Evolutionary conservation across 2,329 filamentous ascomycete genomes (phyloP), one percentile per base, ranked within the genome.

Genomic region (Coniella vitis): DNA sequence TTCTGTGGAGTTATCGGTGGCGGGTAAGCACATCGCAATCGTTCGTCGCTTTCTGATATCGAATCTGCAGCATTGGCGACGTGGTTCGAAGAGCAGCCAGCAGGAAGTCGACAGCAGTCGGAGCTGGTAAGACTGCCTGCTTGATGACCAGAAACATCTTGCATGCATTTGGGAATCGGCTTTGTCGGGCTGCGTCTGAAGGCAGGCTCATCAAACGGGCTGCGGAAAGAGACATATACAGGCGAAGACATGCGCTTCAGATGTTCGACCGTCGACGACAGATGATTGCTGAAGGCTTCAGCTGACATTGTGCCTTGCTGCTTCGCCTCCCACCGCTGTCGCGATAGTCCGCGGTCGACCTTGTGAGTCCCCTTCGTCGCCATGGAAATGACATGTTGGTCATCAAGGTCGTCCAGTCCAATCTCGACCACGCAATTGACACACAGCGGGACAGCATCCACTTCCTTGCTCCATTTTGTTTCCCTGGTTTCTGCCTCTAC

Each of bases 111-210:
- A 46, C 49, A 36, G 14, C 37, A 38, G 34, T 44, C 48, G 8
- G 37, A 16, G 21, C 29, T 21, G 10, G 34, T 21, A 13, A 4
- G 22, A 3, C 25, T 34, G 3, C 36, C 36, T 36, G 39, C 35
- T 8, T 14, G 55, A 9, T 58, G 51, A 14, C 45, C 58, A 13
- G 58, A 56, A 2, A 59, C 57, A 51, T 59, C 55, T 39, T 65
- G 66, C 70, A 76, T 76, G 60, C 70, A 73, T 13, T 55, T 51
- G 0, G 76, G 76, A 10, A 79, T 68, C 1, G 75, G 73, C 52
- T 79, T 81, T 10, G 73, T 66, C 4, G 65, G 69, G 45, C 67
- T 69, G 2, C 74, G 72, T 52, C 63, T 66, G 56, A 79, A 79
- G 2, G 70, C 64, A 4, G 65, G 62, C 9, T 67, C 61, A 13